Evolutionary conservation across 805 yeast genomes (phyloP).

Genomic region (Lachancea lanzarotensis): DNA sequence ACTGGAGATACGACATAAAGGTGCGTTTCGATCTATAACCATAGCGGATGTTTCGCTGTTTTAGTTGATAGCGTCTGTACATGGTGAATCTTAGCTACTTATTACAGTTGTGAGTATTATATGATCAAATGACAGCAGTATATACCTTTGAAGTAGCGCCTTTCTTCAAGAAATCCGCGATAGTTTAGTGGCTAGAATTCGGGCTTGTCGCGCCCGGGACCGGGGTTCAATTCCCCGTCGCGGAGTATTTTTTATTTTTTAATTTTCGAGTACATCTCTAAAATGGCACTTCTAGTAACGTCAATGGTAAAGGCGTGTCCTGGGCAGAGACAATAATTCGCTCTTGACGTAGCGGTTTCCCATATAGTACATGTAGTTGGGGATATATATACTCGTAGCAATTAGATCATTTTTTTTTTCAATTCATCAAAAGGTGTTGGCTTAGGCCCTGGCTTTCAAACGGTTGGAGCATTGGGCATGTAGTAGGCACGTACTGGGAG

Average conservation of each 20-base stretch:
- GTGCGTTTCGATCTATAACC: neutral
- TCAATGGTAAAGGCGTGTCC: too few species aligned
- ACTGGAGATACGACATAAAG: neutral
- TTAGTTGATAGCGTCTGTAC: too few species aligned
- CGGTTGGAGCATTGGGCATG: conserved; percentile 43
- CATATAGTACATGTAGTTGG: too few species aligned
- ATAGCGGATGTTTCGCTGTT: neutral
- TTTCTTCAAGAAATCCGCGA: conserved; percentile 6
- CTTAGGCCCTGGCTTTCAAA: conserved; percentile 12
- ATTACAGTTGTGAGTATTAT: too few species aligned
- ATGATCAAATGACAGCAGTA: too few species aligned
- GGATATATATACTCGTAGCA: too few species aligned
- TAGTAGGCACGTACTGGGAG: conserved; percentile 44
- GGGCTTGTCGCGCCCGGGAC: conserved; percentile 26
- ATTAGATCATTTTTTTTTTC: neutral
- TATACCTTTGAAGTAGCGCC: too few species aligned
- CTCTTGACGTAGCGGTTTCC: too few species aligned
- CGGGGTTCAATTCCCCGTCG: conserved; percentile 28
- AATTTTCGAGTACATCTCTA: too few species aligned
- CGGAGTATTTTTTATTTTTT: conserved; percentile 14
- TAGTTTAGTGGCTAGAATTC: conserved; percentile 16
- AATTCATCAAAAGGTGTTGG: neutral
- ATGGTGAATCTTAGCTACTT: too few species aligned
- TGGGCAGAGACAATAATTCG: too few species aligned
- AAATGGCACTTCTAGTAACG: too few species aligned